Evolutionary conservation across 2,329 filamentous ascomycete genomes (phyloP).

Genomic region (Botrytis tulipae): DNA sequence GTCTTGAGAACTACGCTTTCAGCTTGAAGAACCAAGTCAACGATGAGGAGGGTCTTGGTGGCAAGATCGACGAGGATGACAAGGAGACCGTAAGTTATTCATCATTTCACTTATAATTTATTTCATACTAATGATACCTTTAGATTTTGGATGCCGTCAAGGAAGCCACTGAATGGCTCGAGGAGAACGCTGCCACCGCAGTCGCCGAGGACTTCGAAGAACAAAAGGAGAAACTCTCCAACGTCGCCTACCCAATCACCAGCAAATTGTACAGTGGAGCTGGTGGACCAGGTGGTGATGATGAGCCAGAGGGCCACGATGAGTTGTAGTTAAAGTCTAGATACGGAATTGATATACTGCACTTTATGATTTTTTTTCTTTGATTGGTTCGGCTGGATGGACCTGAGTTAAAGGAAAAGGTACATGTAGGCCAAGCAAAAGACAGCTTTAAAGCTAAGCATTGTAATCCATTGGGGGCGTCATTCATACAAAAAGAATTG

Average conservation of each 20-base stretch:
- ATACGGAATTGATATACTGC: conserved; percentile 5
- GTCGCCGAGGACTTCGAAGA: conserved; percentile 95
- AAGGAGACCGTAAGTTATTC: conserved; percentile 77
- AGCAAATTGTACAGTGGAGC: conserved; percentile 84
- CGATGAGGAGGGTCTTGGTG: conserved; percentile 92
- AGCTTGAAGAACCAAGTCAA: conserved; percentile 99
- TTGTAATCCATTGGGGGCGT: conserved; percentile 18
- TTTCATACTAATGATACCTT: conserved; percentile 43
- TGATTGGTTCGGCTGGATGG: background rate
- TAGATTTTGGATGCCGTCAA: conserved; percentile 91
- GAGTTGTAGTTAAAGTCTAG: conserved; percentile 61
- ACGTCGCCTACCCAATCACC: conserved; percentile 96
- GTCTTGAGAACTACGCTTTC: conserved; percentile 98
- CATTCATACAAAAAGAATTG: conserved; percentile 7
- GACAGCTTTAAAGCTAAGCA: background rate
- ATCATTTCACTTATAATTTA: background rate
- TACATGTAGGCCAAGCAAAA: background rate
- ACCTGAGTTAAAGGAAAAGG: conserved; percentile 4
- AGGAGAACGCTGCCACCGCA: conserved; percentile 86
- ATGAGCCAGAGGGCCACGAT: conserved; percentile 69
- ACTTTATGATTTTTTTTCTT: background rate
- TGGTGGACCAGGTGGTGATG: conserved; percentile 66
- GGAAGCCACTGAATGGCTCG: conserved; percentile 95
- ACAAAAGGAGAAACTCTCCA: conserved; percentile 98
- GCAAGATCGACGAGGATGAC: conserved; percentile 98